Evolutionary conservation across 2,329 filamentous ascomycete species (phyloP), one percentile per base, ranked within the genome.

Genomic region (Xylariaceae sp.): DNA sequence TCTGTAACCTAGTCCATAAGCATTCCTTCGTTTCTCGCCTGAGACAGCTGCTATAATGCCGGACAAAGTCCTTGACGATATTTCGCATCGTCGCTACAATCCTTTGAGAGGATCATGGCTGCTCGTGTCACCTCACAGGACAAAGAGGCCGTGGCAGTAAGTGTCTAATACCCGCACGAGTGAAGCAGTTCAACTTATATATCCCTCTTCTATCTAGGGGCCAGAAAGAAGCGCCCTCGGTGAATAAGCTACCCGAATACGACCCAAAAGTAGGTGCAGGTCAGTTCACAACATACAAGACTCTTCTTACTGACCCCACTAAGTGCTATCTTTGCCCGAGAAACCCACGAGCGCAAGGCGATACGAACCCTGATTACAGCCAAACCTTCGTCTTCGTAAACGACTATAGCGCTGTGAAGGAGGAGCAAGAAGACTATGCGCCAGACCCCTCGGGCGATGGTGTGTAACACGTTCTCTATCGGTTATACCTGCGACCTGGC

Each of bases 121-220:
- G 58, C 84, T 99, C 40, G 95, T 99, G 14, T 98, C 95, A 16
- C 95, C 95, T 59, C 95, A 99, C 75, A 83, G 95, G 52, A 98
- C 93, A 50, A 98, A 98, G 83, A 85, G 95, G 63, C 95, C 95
- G 69, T 99, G 95, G 95, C 95, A 97, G 91, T 96, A 80, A 84
- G 90, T 79, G 9, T 26, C 21, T 43, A 23, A 19, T 42, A 40
- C 23, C 49, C 29, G 29, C 41, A 20, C 32, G 23, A 46, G 20
- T 19, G 20, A 42, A 32, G 53, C 19, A 57, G 46, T 43, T 19
- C 29, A n/a, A 57, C 49, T 37, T 37, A 16, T 18, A 43, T n/a
- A n/a, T n/a, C n/a, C n/a, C 10, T 2, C 18, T 7, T 41, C 18
- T 19, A 40, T 9, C 6, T 56, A 93, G 90, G 80, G 90, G 90